phyloP scores from a whole-genome alignment of 139 green algal genomes.

The Mychonastes homosphaera region DNA sequence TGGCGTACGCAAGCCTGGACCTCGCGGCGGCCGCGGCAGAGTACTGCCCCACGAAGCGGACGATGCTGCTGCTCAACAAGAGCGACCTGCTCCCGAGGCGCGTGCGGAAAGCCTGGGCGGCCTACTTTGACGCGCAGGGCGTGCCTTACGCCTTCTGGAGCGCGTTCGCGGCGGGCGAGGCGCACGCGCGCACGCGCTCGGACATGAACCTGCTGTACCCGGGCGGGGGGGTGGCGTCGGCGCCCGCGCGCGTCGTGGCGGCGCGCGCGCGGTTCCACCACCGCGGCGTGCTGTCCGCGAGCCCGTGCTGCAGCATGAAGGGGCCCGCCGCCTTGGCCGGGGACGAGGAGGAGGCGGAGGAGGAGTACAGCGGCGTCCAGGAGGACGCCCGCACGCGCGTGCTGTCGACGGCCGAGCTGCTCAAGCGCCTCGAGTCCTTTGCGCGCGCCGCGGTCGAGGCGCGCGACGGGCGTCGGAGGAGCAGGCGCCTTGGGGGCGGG shows the following conservation, averaged over 20 bases:
- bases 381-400: slow-evolving; percentile 11
- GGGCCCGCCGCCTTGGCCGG: too few species aligned
- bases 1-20: slow-evolving; percentile 83
- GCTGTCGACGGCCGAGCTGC: slow-evolving; percentile 40
- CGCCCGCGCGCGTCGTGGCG: not conserved
- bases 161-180: slow-evolving; percentile 44
- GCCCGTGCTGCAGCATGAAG: not conserved
- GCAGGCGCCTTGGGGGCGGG: slow-evolving; percentile 2
- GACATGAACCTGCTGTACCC: slow-evolving; percentile 33
- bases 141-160: slow-evolving; percentile 74
- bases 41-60: slow-evolving; percentile 53
- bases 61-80: slow-evolving; percentile 95
- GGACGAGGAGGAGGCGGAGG: too few species aligned
- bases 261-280: slow-evolving; percentile 29
- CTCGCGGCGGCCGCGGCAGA: slow-evolving; percentile 66
- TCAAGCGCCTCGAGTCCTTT: slow-evolving; percentile 27
- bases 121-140: slow-evolving; percentile 67
- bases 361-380: slow-evolving; percentile 6
- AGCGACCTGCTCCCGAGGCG: slow-evolving; percentile 78
- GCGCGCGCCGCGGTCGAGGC: slow-evolving; percentile 8
- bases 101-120: slow-evolving; percentile 62
- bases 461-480: not conserved
- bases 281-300: not conserved
- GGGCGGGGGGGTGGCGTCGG: slow-evolving; percentile 14
- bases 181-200: slow-evolving; percentile 25